Evolutionary conservation across 83 land plant genomes (phyloP), one percentile per base, ranked within the genome.

Genomic region (Isoetes engelmannii): DNA sequence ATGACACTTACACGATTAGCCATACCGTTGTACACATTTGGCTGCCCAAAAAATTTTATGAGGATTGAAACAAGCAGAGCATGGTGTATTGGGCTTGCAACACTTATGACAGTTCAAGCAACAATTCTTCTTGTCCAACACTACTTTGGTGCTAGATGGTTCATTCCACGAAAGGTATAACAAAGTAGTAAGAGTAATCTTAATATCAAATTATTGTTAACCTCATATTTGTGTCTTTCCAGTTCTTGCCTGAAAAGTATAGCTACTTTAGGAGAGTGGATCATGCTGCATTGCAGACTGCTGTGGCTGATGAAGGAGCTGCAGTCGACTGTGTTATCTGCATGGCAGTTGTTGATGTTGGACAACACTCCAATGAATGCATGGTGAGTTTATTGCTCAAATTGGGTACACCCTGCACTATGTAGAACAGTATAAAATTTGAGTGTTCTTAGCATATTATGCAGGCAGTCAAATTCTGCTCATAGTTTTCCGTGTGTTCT

Each of bases 201-300:
- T 49, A 7, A 49, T 18, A 10, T 18, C 62, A 65, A 19, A 12
- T 45, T 17, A 9, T 3, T 74, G 10, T 54, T 55, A 63, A 7
- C 21, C 45, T 74, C 13, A 59, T 77, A 15, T 68, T 18, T 47
- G 55, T 55, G 15, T 69, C n/a, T 15, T 48, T 57, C 60, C 86
- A 94, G 99, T 78, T 94, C 43, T 77, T 94, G 55, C 99, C 99
- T 56, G 97, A 94, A 78, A 94, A 94, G 74, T 94, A 94, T 54
- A 86, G 87, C 74, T 94, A 94, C 73, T 85, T 83, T 65, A 76
- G 99, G 68, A 79, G 84, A 67, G 63, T 83, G 67, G 83, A 83
- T 62, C 85, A 57, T 51, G 21, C 67, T 10, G 45, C 41, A 47
- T 50, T 63, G 4, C 74, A 75, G 47, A 57, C 41, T 6, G 75